Percentiles rank a stretch among this genome's conserved stretches.
Evolutionary conservation across 257 asterid genomes (phyloP).

Genomic region (Solanum sitiens): DNA sequence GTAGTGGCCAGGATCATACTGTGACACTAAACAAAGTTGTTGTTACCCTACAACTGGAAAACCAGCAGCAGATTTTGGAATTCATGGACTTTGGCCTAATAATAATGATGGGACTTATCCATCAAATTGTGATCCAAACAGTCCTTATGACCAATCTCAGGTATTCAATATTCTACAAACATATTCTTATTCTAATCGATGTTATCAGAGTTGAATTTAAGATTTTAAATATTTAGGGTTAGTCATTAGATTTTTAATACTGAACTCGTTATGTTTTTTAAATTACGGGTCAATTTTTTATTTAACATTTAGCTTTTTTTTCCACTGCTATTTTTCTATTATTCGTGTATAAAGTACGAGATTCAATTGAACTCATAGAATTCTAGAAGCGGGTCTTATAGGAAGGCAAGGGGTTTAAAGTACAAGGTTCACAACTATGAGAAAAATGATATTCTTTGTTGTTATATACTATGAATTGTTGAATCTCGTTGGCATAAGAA

Average conservation of each 20-base stretch:
- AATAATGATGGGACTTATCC: slow-evolving; percentile 68
- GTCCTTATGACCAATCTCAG: slow-evolving; percentile 48
- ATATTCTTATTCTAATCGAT: background rate
- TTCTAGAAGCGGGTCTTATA: fast-evolving
- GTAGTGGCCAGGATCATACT: slow-evolving; percentile 85
- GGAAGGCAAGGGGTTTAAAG: background rate
- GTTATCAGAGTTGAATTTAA: fast-evolving
- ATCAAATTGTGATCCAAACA: slow-evolving; percentile 54
- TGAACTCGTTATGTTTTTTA: background rate
- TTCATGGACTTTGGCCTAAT: slow-evolving; percentile 85
- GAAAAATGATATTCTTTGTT: background rate
- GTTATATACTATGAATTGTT: background rate
- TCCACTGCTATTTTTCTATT: background rate
- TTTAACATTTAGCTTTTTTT: background rate
- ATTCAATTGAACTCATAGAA: background rate
- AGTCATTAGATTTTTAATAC: fast-evolving
- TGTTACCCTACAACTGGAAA: slow-evolving; percentile 77
- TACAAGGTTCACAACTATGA: background rate
- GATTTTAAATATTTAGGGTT: fast-evolving
- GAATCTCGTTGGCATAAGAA: background rate
- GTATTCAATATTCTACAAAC: slow-evolving; percentile 3
- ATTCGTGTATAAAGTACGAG: background rate
- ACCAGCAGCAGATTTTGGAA: slow-evolving; percentile 59
- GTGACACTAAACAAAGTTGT: slow-evolving; percentile 61
- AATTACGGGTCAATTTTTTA: background rate